Evolutionary conservation across 2,329 filamentous ascomycete species (phyloP), one percentile per base, ranked within the genome.

Genomic region (Sordariomycetes sp.): DNA sequence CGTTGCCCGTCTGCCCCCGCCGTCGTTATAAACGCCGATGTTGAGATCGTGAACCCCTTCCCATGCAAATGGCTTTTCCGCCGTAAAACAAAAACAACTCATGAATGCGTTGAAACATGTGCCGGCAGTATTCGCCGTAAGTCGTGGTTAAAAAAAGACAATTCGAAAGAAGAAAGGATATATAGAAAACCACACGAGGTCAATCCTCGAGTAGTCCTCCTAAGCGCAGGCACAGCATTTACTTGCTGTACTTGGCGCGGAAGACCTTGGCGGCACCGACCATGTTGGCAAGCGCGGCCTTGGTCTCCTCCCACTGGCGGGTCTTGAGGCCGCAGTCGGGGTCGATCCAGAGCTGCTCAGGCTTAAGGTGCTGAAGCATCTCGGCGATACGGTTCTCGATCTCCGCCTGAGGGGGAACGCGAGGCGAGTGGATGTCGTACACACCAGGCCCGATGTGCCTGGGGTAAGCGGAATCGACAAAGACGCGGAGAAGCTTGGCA

Each of bases 261-360:
- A 85, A 97, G 81, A 78, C 86, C 84, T 96, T 96, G 80, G 94
- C 92, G 59, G 94, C 94, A 73, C 92, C 91, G 76, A 99, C 92
- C 90, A 99, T 87, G 86, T 96, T 96, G 78, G 78, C 78, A 70
- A 99, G 79, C 59, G 92, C 89, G 70, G 90, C 90, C 87, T 96
- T 97, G 75, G 91, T 96, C 85, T 99, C 92, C 75, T 87, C 84
- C 92, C 94, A 97, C 80, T 95, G 88, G 67, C 94, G 89, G 66
- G 94, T 99, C 90, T 99, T 99, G 60, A 99, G 85, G 80, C 94
- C 94, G 71, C 94, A 99, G 80, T 99, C 94, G 65, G 94, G 94
- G 82, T 99, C 92, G 78, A 97, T 89, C 94, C 94, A 99, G 72
- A 99, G 89, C 84, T 99, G 94, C 70, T 96, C 90, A 60, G 91